Evolutionary conservation across 2,329 filamentous ascomycete genomes (phyloP), one percentile per base, ranked within the genome.

Genomic region (Penicillium sp.): DNA sequence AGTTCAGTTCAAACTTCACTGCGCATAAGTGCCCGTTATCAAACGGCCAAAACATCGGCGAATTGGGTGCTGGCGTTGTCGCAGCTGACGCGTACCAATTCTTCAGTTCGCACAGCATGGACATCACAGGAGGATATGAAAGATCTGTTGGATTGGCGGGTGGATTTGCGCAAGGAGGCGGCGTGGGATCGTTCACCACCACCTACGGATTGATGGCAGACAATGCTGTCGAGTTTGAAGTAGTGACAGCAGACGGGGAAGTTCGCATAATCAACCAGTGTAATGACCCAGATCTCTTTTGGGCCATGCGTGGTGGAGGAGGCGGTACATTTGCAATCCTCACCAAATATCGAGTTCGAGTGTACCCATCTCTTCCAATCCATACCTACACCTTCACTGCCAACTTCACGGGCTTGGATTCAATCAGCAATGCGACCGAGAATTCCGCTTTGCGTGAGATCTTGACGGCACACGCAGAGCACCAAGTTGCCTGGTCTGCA

Each of bases 141-240:
- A 29, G 40, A 24, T 54, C 78, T 1, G 81, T 86, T 10, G 83
- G 83, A 24, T 71, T 83, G 32, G 71, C 75, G 5, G 81, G 80
- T 16, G 75, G 75, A 9, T 78, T 73, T 56, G 70, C 71, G 4
- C 72, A 73, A 44, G 82, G 81, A 10, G 83, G 81, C 38, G 83
- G 83, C 0, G 80, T 85, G 63, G 80, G 77, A 7, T 80, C 81
- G 2, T 63, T 86, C 47, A 79, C 77, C 5, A 74, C 74, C 46
- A 64, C 79, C 11, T 57, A 58, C 16, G 59, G 61, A 21, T 76
- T 84, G 64, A 80, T 72, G 55, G 74, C 78, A 5, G 81, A 83
- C 62, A 77, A 82, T 59, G 72, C 81, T 3, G 68, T 83, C 10
- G 70, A 76, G 45, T 71, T 79, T 47, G 72, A 82, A 49, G 72